Conservation (phyloP, 768 basidiomycete genomes). For the Saitozyma podzolica region DNA sequence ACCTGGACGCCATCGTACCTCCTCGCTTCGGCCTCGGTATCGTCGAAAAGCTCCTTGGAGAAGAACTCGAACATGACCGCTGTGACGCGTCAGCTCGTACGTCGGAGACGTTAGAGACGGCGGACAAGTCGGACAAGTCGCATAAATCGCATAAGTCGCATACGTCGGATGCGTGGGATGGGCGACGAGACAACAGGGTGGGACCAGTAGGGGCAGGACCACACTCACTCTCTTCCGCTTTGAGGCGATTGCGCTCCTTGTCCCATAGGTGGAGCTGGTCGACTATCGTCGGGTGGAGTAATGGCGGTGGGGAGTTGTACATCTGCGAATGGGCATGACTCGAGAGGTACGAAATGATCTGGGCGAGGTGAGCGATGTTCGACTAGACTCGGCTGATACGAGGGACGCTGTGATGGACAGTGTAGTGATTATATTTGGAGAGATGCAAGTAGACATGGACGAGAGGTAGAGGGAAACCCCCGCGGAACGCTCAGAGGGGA, state of each 20-base stretch:
- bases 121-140: no score
- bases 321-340: conserved; percentile 98
- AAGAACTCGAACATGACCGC: conserved; percentile 46
- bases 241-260: conserved; percentile 86
- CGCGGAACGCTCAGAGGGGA: neutral
- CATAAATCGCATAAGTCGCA: no score
- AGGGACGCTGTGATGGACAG: no score
- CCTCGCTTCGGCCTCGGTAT: conserved; percentile 36
- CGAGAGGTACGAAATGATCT: conserved; percentile 94
- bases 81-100: conserved; percentile 8
- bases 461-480: neutral
- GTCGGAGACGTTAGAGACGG: neutral
- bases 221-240: conserved; percentile 75
- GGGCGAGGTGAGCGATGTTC: conserved; percentile 3
- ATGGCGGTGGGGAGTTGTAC: conserved; percentile 75
- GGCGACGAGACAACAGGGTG: neutral
- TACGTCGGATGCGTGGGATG: no score
- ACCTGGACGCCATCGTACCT: conserved; percentile 33
- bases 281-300: conserved; percentile 94
- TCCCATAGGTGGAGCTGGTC: conserved; percentile 99
- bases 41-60: conserved; percentile 50
- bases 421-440: no score
- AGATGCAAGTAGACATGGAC: no score
- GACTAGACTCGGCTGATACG: neutral
- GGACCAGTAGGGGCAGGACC: conserved; percentile 13